A percentile compares a stretch with the other conserved stretches of the same genome.
These are phyloP conservation scores for Maudiozyma humilis DNA, from an alignment of 1,139 yeast genomes.

Conservation along the genomic window DNA sequence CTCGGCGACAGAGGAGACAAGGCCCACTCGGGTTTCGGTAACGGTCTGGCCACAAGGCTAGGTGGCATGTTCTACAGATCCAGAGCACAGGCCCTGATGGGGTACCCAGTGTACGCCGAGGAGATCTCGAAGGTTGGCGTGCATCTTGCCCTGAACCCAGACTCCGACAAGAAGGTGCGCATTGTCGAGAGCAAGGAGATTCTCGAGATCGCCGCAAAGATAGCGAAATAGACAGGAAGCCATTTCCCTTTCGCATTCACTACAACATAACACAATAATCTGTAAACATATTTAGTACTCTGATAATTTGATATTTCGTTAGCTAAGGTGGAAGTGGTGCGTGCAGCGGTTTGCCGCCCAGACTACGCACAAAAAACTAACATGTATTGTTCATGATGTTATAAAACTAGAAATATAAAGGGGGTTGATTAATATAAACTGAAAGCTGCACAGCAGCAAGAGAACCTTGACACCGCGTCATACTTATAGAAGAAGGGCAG, in stretches of 20 bases:
- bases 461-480: too few relatives aligned
- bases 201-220: slow-evolving; percentile 14
- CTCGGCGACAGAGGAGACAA: slow-evolving; percentile 44
- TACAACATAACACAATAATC: too few relatives aligned
- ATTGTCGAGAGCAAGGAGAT: slow-evolving; percentile 26
- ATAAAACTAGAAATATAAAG: too few relatives aligned
- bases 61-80: slow-evolving; percentile 35
- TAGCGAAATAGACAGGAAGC: neutral
- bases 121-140: slow-evolving; percentile 45
- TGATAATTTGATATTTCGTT: too few relatives aligned
- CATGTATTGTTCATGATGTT: too few relatives aligned
- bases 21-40: slow-evolving; percentile 35
- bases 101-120: slow-evolving; percentile 39
- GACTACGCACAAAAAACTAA: too few relatives aligned
- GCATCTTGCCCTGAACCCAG: slow-evolving; percentile 26
- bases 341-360: too few relatives aligned
- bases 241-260: too few relatives aligned
- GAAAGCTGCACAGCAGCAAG: too few relatives aligned
- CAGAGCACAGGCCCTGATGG: slow-evolving; percentile 28
- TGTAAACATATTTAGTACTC: too few relatives aligned
- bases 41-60: slow-evolving; percentile 27
- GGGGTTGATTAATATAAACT: too few relatives aligned
- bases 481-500: slow-evolving; percentile 11
- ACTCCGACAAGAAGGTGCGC: slow-evolving; percentile 17
- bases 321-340: too few relatives aligned